Evolutionary conservation across 192 early-diverging fungal genomes (phyloP), one percentile per base, ranked within the genome.

Genomic region (Entomortierella lignicola): DNA sequence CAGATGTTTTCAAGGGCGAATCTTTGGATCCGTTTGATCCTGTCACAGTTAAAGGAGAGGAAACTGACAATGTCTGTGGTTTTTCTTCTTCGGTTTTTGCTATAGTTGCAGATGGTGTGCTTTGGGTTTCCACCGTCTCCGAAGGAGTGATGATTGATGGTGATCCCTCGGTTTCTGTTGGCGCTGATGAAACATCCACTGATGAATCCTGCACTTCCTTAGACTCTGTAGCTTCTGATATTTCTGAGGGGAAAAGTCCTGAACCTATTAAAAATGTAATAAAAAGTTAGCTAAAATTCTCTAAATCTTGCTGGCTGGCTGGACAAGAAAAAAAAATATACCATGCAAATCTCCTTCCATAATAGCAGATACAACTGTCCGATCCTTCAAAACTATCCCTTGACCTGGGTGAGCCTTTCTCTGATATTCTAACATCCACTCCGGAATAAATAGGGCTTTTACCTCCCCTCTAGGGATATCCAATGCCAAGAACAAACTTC

Each of bases 401-500:
- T 51, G 27, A 20, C 12, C 56, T 20, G 63, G 41, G 12, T 56
- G 7, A 2, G 29, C 32, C 17, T 37, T 7, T 30, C 63, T 53
- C 25, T 70, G 55, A 26, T 47, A 20, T 29, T 61, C 67, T 21
- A 70, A 50, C 50, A 70, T 34, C 21, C 30, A 48, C 30, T 77
- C 59, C 55, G 75, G 67, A 55, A 79, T 55, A 23, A 61, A 53
- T 26, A 79, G 21, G 0, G 75, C 66, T 50, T 70, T 79, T 17
- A 55, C 57, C 23, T 54, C 48, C 1, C 62, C 67, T 3, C 51
- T 53, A 2, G 63, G 68, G 2, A 79, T 52, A 60, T 79, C 75
- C 50, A 79, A 26, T 1, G 68, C 75, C 21, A 79, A 41, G 51
- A 69, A 79, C n/a, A 79, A 21, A 34, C 75, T 79, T 0, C 66